A percentile compares a stretch with the other conserved stretches of the same genome.
Conservation (phyloP, 2,329 filamentous ascomycete genomes). For the Colletotrichum brevisporum region DNA sequence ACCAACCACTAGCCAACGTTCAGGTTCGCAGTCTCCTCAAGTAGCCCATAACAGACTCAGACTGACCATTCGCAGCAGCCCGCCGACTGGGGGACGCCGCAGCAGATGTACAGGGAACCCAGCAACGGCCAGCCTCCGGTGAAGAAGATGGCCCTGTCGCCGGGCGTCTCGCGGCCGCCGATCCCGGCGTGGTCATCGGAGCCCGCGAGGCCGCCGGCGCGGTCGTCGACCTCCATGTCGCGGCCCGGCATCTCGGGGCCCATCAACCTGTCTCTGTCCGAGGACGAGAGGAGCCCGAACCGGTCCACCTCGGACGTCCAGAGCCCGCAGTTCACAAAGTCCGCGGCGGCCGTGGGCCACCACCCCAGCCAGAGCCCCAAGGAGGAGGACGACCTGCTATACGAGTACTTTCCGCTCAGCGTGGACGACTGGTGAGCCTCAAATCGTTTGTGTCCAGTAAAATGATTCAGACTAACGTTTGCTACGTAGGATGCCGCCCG, state of each 20-base stretch:
- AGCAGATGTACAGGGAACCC: constrained; percentile 51
- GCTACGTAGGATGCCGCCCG: constrained; percentile 78
- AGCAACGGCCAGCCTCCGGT: constrained; percentile 61
- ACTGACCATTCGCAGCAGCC: constrained; percentile 49
- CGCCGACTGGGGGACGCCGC: constrained; percentile 62
- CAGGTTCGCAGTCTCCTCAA: constrained; percentile 48
- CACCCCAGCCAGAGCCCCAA: constrained; percentile 71
- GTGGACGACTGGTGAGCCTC: constrained; percentile 83
- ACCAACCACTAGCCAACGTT: constrained; percentile 51
- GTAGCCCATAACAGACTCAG: background rate
- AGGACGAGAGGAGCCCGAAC: constrained; percentile 72
- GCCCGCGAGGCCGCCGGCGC: constrained; percentile 39
- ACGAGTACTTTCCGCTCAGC: constrained; percentile 94
- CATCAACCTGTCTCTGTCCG: constrained; percentile 70
- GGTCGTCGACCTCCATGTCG: constrained; percentile 15
- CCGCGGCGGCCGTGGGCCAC: constrained; percentile 50
- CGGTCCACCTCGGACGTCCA: constrained; percentile 64
- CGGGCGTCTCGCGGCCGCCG: constrained; percentile 65
- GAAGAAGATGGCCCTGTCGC: constrained; percentile 68
- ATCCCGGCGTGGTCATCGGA: constrained; percentile 66
- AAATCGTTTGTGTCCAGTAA: constrained; percentile 40
- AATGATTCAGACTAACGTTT: constrained; percentile 37
- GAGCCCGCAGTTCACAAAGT: constrained; percentile 64
- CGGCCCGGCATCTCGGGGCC: constrained; percentile 51
- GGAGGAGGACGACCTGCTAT: constrained; percentile 86